Base-by-base conservation (phyloP, 2,329 filamentous ascomycete species). In the Pochonia chlamydosporia region DNA sequence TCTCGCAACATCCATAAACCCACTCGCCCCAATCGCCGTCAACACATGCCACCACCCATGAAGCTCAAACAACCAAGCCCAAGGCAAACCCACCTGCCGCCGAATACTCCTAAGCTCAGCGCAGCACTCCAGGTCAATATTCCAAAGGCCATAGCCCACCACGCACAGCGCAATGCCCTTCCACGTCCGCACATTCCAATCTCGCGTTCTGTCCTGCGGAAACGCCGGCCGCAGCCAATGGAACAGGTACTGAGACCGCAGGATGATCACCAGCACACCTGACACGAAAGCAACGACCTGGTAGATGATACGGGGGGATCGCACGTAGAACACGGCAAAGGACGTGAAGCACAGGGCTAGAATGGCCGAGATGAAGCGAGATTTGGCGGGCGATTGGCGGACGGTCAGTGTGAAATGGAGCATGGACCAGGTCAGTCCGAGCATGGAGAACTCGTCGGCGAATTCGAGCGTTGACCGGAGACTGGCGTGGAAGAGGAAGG, bases 41-140 rank as follows among this genome's bases (percentile, higher is more conserved):
- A 81, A 62, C 14, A 83, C 62, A 54, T 84, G 80, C 80, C 80
- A 84, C 80, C 79, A 83, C 1, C 78, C 80, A 55, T 83, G 80
- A 13, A 82, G 56, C 61, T 83, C 80, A 4, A 83, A 58, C 1
- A 78, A 28, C 59, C 76, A 79, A 2, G 72, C 74, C 70, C 68
- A 78, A 0, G 79, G 79, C 37, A 80, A 58, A 0, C 79, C 79
- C 2, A 82, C 53, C 0, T 45, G 52, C 7, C 63, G 61, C 42
- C 77, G 72, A 10, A 73, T 52, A 0, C 52, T 49, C 3, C 76
- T 72, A 21, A 83, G 63, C 49, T 70, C 58, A 0, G 60, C 57
- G 54, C 80, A 84, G 11, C 69, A 64, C 54, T 77, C 70, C 9
- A 76, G 69, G 40, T 82, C 79, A 14, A 82, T 68, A 43, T 77